Evolutionary conservation across 768 basidiomycete species (phyloP).

Genomic region (Boletus pseudo-olivaceus): DNA sequence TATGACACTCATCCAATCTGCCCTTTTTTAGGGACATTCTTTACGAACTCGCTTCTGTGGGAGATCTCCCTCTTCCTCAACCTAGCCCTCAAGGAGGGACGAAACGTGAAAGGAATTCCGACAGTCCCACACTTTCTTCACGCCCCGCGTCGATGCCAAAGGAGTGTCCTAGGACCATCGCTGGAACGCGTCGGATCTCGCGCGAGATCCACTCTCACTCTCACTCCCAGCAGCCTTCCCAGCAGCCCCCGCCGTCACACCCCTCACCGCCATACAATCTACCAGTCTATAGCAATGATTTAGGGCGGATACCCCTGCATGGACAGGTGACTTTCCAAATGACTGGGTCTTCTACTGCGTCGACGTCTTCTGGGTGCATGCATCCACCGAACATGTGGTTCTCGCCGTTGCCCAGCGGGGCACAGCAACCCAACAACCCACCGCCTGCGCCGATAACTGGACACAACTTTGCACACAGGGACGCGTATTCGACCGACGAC

Average conservation of each 20-base stretch:
- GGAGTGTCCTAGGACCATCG: constrained; percentile 27
- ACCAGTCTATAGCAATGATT: constrained; percentile 55
- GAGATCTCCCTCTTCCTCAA: constrained; percentile 65
- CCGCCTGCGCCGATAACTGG: background rate
- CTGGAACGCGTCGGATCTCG: constrained; percentile 35
- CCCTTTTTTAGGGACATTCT: constrained; percentile 56
- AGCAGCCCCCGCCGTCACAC: constrained; percentile 5
- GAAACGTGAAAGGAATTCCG: constrained; percentile 64
- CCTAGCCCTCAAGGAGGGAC: constrained; percentile 46
- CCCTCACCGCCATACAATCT: constrained; percentile 32
- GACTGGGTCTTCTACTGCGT: background rate
- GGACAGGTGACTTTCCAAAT: constrained; percentile 22
- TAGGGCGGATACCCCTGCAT: constrained; percentile 52
- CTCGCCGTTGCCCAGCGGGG: constrained; percentile 3
- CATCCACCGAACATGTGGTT: constrained; percentile 21
- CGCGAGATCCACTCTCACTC: constrained; percentile 17
- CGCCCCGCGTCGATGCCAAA: constrained; percentile 1
- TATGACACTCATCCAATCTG: background rate
- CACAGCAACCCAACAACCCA: background rate
- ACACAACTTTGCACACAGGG: constrained; percentile 1
- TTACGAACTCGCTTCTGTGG: constrained; percentile 67
- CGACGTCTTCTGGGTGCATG: constrained; percentile 1
- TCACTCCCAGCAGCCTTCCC: constrained; percentile 11
- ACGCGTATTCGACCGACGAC: constrained; percentile 19
- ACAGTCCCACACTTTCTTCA: constrained; percentile 36